phyloP scores from a whole-genome alignment of 495 filamentous ascomycete genomes.

The Hypomontagnella submonticulosa region DNA sequence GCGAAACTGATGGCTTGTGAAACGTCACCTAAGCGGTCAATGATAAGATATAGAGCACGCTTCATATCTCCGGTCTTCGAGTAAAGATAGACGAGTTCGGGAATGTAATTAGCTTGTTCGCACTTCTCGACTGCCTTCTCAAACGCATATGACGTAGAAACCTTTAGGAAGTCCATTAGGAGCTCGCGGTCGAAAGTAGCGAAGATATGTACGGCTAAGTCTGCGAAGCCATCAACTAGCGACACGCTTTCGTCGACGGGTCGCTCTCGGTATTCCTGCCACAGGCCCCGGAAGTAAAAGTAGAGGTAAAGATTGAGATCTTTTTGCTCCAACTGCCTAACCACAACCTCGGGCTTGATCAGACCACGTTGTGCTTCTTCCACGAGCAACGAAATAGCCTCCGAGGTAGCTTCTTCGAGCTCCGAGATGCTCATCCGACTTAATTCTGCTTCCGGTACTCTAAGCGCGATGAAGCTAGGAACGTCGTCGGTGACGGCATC shows the following conservation, averaged over 20 bases:
- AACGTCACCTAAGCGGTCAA: constrained; percentile 87
- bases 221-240: constrained; percentile 86
- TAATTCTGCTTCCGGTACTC: constrained; percentile 79
- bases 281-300: constrained; percentile 89
- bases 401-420: constrained; percentile 78
- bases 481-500: constrained; percentile 90
- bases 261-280: constrained; percentile 67
- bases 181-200: constrained; percentile 81
- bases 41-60: constrained; percentile 87
- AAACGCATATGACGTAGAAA: constrained; percentile 83
- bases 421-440: constrained; percentile 72
- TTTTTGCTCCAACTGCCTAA: constrained; percentile 73
- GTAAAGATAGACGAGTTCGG: constrained; percentile 91
- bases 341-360: constrained; percentile 79
- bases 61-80: constrained; percentile 95
- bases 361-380: constrained; percentile 89
- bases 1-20: constrained; percentile 92
- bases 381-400: constrained; percentile 88
- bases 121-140: constrained; percentile 84
- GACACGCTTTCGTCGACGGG: constrained; percentile 70
- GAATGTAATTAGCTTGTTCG: constrained; percentile 78
- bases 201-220: constrained; percentile 86
- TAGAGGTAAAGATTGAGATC: constrained; percentile 78
- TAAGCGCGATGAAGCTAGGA: constrained; percentile 84
- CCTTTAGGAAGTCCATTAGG: constrained; percentile 87